Conservation (phyloP, 2,329 filamentous ascomycete genomes). For the Fusarium coffeatum region DNA sequence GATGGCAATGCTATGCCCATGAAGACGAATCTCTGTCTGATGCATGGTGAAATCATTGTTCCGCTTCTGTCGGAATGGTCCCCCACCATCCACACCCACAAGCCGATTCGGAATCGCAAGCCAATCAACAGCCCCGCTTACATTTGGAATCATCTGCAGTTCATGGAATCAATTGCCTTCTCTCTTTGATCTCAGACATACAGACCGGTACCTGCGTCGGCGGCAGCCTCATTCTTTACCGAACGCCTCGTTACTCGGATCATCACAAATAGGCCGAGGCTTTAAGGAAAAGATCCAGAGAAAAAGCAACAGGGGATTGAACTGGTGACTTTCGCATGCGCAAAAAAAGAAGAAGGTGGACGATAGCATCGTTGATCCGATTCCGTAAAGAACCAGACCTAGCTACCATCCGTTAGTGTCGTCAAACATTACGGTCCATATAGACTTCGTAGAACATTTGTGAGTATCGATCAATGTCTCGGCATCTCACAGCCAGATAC, state of each 20-base stretch:
- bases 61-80: neutral
- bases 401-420: slow-evolving; percentile 10
- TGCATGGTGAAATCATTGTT: neutral
- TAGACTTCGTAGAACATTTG: neutral
- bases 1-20: neutral
- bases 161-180: slow-evolving; percentile 21
- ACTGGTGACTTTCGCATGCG: neutral
- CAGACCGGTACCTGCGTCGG: slow-evolving; percentile 18
- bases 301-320: neutral
- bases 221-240: neutral
- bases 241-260: neutral
- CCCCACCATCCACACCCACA: slow-evolving; percentile 7
- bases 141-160: slow-evolving; percentile 32
- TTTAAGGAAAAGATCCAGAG: neutral
- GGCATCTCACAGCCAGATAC: too few species aligned
- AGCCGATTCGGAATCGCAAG: neutral
- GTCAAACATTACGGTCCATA: neutral
- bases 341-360: slow-evolving; percentile 13
- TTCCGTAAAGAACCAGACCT: slow-evolving; percentile 16
- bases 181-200: neutral
- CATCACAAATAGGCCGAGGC: neutral
- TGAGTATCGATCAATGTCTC: neutral
- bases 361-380: slow-evolving; percentile 28
- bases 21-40: neutral
- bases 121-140: slow-evolving; percentile 25